Evolutionary conservation across 176 grass and related monocot genomes (phyloP).

Genomic region (Tillandsia leiboldiana): DNA sequence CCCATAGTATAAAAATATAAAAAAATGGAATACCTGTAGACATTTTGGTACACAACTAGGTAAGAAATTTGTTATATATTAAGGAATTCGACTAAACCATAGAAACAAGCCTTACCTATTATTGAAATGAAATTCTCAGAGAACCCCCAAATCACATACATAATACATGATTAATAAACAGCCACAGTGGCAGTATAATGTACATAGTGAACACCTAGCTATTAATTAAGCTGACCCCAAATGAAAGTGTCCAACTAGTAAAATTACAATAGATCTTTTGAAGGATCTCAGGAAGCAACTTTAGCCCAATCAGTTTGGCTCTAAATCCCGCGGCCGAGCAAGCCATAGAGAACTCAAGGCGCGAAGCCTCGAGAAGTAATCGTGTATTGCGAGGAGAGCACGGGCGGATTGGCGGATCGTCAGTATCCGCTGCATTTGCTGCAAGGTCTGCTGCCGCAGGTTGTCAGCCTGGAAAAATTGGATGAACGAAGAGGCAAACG

Average conservation of each 20-base stretch:
- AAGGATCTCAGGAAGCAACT: neutral
- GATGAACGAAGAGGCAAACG: neutral
- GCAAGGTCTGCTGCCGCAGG: conserved; percentile 83
- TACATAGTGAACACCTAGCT: no score
- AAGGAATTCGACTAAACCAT: no score
- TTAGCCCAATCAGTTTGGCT: neutral
- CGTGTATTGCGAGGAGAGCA: conserved; percentile 70
- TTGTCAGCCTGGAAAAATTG: conserved; percentile 63
- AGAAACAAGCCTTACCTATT: no score
- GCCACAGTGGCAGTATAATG: no score
- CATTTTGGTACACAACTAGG: no score
- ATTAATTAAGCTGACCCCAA: neutral
- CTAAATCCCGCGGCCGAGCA: conserved; percentile 79
- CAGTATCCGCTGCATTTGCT: conserved; percentile 82
- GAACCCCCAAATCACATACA: no score
- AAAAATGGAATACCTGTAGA: no score
- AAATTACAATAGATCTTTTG: neutral
- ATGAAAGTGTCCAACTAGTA: neutral
- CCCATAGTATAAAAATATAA: no score
- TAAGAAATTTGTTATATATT: no score
- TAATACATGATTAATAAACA: no score
- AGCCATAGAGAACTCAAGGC: conserved; percentile 97
- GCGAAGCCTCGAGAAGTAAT: conserved; percentile 88
- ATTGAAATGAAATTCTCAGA: no score
- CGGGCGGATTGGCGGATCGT: conserved; percentile 75